These are phyloP conservation scores for Auricularia sp. DNA, from an alignment of 768 basidiomycete species.

Conservation along the genomic window DNA sequence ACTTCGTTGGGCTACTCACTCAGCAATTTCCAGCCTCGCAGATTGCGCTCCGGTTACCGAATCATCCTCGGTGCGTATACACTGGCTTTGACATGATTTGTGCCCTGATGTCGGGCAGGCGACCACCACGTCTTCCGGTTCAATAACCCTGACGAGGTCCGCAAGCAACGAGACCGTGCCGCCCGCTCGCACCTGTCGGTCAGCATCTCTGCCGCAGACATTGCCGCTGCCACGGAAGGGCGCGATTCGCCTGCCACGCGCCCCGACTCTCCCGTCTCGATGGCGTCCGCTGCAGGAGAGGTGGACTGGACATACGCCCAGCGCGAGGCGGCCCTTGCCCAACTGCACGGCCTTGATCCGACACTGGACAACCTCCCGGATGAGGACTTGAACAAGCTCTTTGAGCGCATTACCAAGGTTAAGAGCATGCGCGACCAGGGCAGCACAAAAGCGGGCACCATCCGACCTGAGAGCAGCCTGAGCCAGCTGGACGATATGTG, in stretches of 20 bases:
- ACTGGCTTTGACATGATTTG: neutral
- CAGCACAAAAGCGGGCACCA: conserved; percentile 37
- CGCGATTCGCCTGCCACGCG: conserved; percentile 40
- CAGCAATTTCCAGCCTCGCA: conserved; percentile 42
- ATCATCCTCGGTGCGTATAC: conserved; percentile 78
- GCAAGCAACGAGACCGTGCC: conserved; percentile 78
- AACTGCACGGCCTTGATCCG: conserved; percentile 72
- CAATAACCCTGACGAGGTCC: conserved; percentile 90
- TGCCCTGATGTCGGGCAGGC: conserved; percentile 34
- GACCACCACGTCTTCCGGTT: conserved; percentile 97
- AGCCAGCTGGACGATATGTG: conserved; percentile 80
- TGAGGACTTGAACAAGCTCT: conserved; percentile 87
- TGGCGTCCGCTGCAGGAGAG: conserved; percentile 53
- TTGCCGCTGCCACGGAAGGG: conserved; percentile 37
- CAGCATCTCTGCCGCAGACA: conserved; percentile 54
- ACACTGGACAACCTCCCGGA: conserved; percentile 87
- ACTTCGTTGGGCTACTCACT: neutral
- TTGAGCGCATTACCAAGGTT: conserved; percentile 88
- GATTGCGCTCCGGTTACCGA: conserved; percentile 87
- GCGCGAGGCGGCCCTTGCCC: conserved; percentile 83
- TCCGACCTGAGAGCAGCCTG: conserved; percentile 83
- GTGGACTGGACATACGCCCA: conserved; percentile 98
- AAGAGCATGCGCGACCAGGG: conserved; percentile 74
- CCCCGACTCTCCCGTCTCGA: conserved; percentile 65
- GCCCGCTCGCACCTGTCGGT: conserved; percentile 59